These are phyloP conservation scores for Saccharomyces hybrid DNA, from an alignment of 1,139 yeast genomes.

Conservation along the genomic window DNA sequence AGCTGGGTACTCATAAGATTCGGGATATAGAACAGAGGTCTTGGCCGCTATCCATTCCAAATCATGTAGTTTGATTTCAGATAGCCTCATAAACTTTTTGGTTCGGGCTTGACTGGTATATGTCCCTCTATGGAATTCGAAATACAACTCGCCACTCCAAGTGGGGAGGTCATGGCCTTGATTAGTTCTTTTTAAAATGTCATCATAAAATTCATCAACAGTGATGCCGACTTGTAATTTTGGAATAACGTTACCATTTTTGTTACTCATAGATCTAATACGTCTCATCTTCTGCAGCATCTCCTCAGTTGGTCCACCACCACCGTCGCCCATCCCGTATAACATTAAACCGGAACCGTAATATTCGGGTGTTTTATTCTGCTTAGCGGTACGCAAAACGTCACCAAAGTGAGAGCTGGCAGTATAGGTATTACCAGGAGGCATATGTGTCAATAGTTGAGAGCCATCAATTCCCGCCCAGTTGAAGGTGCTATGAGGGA, in stretches of 20 bases:
- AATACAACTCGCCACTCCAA: conserved; percentile 89
- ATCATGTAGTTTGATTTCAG: conserved; percentile 78
- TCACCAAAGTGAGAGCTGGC: conserved; percentile 91
- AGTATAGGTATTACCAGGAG: conserved; percentile 92
- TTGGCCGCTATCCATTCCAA: conserved; percentile 75
- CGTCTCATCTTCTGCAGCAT: conserved; percentile 90
- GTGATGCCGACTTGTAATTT: conserved; percentile 63
- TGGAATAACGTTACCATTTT: conserved; percentile 70
- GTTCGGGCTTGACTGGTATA: conserved; percentile 88
- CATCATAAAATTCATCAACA: conserved; percentile 71
- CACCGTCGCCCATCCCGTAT: conserved; percentile 95
- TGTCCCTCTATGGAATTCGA: conserved; percentile 95
- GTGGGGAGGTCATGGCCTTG: conserved; percentile 65
- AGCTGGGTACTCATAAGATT: conserved; percentile 61
- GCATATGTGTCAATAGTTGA: conserved; percentile 93
- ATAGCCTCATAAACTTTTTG: conserved; percentile 68
- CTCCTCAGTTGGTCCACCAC: conserved; percentile 93
- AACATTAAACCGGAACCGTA: conserved; percentile 75
- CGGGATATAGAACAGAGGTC: conserved; percentile 46
- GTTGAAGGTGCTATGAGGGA: conserved; percentile 84
- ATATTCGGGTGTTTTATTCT: conserved; percentile 75
- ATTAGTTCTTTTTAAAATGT: conserved; percentile 53
- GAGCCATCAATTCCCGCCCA: conserved; percentile 95
- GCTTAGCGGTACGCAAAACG: conserved; percentile 66
- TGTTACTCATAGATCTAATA: conserved; percentile 78